Evolutionary conservation across 768 basidiomycete genomes (phyloP).

Genomic region (Hypsizygus marmoreus): DNA sequence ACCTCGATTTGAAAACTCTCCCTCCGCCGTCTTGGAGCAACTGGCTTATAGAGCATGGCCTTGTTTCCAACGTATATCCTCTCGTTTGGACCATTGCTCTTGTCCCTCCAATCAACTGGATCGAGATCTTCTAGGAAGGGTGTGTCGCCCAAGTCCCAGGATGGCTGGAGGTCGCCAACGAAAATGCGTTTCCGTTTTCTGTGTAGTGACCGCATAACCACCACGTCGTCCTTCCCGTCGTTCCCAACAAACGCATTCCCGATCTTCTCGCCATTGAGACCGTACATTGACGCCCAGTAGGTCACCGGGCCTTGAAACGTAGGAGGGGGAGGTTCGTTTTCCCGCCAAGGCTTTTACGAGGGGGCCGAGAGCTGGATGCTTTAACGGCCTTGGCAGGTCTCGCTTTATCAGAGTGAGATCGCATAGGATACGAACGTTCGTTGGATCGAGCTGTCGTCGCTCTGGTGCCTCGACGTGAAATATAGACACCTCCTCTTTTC

Average conservation of each 20-base stretch:
- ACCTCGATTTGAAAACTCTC: background rate
- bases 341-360: slow-evolving; percentile 3
- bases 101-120: slow-evolving; percentile 12
- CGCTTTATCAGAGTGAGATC: no score
- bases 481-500: slow-evolving; percentile 48
- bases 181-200: slow-evolving; percentile 22
- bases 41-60: slow-evolving; percentile 4
- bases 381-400: no score
- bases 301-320: slow-evolving; percentile 17
- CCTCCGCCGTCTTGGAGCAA: background rate
- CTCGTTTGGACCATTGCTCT: slow-evolving; percentile 9
- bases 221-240: slow-evolving; percentile 20
- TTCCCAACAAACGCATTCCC: slow-evolving; percentile 25
- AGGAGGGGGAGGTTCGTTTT: slow-evolving; percentile 11
- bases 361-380: no score
- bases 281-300: slow-evolving; percentile 34
- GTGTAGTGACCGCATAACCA: slow-evolving; percentile 14
- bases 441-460: slow-evolving; percentile 11
- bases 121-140: slow-evolving; percentile 12
- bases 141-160: slow-evolving; percentile 26
- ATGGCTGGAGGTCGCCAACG: slow-evolving; percentile 30
- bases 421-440: background rate
- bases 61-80: slow-evolving; percentile 19
- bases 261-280: slow-evolving; percentile 27
- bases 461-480: slow-evolving; percentile 19